Evolutionary conservation across 208 protist genomes (phyloP).

Genomic region (Trypanosoma scelopori): DNA sequence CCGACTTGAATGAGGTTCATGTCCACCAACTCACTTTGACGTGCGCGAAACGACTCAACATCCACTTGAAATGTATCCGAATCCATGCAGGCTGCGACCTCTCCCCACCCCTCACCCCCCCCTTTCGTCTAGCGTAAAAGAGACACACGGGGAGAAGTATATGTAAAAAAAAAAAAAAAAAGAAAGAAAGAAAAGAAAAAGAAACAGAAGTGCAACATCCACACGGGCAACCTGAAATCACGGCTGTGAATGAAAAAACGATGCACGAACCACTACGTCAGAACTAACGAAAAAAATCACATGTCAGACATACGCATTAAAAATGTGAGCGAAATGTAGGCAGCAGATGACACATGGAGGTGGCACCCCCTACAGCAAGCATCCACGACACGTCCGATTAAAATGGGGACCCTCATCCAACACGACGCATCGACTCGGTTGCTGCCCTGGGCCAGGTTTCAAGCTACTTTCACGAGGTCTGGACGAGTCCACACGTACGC

Average conservation of each 20-base stretch:
- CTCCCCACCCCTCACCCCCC: too few relatives aligned
- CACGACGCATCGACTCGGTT: constrained; percentile 25
- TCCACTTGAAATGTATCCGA: constrained; percentile 33
- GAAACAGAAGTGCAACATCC: neutral
- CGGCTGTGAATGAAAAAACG: neutral
- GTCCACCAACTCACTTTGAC: constrained; percentile 71
- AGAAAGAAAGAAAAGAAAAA: constrained; percentile 21
- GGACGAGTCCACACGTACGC: neutral
- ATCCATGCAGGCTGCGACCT: constrained; percentile 23
- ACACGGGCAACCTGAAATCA: neutral
- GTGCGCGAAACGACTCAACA: constrained; percentile 52
- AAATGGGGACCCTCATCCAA: constrained; percentile 46
- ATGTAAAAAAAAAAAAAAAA: constrained; percentile 18
- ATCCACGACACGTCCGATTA: constrained; percentile 37
- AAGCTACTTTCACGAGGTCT: constrained; percentile 1
- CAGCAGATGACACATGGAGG: neutral
- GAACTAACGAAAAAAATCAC: neutral
- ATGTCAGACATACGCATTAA: neutral
- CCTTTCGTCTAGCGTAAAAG: constrained; percentile 1
- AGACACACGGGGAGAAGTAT: constrained; percentile 5
- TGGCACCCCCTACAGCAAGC: constrained; percentile 20
- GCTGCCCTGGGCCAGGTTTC: constrained; percentile 17
- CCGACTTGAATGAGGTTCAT: constrained; percentile 39
- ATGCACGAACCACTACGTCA: neutral
- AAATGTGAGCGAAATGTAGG: neutral